Conservation (phyloP, 768 basidiomycete species). For the Ephemerocybe angulata region DNA sequence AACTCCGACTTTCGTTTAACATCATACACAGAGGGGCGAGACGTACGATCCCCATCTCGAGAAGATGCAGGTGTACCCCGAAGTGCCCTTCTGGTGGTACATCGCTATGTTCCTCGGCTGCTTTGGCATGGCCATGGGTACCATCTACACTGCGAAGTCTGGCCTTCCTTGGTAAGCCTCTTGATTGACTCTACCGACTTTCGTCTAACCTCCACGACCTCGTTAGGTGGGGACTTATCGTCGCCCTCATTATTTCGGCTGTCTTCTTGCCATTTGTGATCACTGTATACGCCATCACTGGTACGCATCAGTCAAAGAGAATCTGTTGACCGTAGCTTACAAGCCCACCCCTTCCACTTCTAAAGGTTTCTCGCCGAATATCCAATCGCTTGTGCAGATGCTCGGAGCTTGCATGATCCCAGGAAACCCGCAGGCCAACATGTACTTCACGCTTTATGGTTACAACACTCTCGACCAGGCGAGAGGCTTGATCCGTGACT, state of each 20-base stretch:
- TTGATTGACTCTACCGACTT: background rate
- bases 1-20: background rate
- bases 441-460: slow-evolving; percentile 44
- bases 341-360: background rate
- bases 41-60: slow-evolving; percentile 50
- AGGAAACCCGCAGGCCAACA: slow-evolving; percentile 49
- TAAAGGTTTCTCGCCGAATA: slow-evolving; percentile 33
- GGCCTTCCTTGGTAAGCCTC: slow-evolving; percentile 50
- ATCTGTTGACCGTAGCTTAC: background rate
- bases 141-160: slow-evolving; percentile 50
- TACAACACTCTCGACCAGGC: slow-evolving; percentile 48
- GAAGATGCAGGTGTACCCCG: slow-evolving; percentile 47
- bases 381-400: slow-evolving; percentile 42
- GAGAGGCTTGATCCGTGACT: slow-evolving; percentile 50
- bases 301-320: slow-evolving; percentile 15
- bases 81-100: slow-evolving; percentile 54
- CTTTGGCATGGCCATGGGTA: slow-evolving; percentile 51
- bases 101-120: slow-evolving; percentile 37
- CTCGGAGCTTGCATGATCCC: slow-evolving; percentile 46
- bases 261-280: slow-evolving; percentile 51
- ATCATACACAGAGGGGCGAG: slow-evolving; percentile 23
- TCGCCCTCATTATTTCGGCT: slow-evolving; percentile 48
- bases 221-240: slow-evolving; percentile 46
- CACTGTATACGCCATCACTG: slow-evolving; percentile 52
- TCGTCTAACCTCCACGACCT: background rate